Evolutionary conservation across 768 basidiomycete species (phyloP).

Genomic region (Infundibulicybe gibba): DNA sequence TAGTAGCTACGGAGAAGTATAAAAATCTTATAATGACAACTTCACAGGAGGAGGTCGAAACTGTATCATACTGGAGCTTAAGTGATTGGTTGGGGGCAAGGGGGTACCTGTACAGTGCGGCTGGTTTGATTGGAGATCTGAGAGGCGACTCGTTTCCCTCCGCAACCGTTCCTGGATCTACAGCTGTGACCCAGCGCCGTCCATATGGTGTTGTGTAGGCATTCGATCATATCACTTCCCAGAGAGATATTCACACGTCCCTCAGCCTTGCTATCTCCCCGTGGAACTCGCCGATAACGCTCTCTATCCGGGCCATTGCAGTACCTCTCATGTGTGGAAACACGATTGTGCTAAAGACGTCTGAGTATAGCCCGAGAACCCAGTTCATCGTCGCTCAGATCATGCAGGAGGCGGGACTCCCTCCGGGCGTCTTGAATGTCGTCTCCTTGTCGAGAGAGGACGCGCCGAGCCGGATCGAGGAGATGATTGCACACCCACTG

Average conservation of each 20-base stretch:
- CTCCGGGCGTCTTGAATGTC: too few species aligned
- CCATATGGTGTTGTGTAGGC: too few species aligned
- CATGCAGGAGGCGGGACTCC: too few species aligned
- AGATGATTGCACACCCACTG: conserved; percentile 54
- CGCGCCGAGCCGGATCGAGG: conserved; percentile 45
- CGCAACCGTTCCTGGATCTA: conserved; percentile 34
- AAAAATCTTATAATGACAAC: conserved; percentile 26
- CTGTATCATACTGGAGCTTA: conserved; percentile 20
- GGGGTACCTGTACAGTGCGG: conserved; percentile 24
- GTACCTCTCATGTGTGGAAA: too few species aligned
- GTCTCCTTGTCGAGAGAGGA: too few species aligned
- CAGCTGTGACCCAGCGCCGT: conserved; percentile 39
- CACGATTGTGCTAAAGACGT: too few species aligned
- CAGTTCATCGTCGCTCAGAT: conserved; percentile 43
- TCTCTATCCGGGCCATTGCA: conserved; percentile 41
- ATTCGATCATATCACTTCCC: not conserved
- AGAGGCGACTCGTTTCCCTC: conserved; percentile 40
- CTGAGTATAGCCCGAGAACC: too few species aligned
- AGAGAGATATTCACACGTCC: not conserved
- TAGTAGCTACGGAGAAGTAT: conserved; percentile 38
- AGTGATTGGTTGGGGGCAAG: conserved; percentile 20
- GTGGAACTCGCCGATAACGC: conserved; percentile 49
- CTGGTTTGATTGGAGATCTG: conserved; percentile 27
- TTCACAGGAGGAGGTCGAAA: conserved; percentile 34
- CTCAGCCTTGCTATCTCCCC: conserved; percentile 48